A percentile compares a stretch with the other conserved stretches of the same genome.
These are phyloP conservation scores for Acanthamoeba lenticulata DNA, from an alignment of 208 protist genomes.

Conservation along the genomic window DNA sequence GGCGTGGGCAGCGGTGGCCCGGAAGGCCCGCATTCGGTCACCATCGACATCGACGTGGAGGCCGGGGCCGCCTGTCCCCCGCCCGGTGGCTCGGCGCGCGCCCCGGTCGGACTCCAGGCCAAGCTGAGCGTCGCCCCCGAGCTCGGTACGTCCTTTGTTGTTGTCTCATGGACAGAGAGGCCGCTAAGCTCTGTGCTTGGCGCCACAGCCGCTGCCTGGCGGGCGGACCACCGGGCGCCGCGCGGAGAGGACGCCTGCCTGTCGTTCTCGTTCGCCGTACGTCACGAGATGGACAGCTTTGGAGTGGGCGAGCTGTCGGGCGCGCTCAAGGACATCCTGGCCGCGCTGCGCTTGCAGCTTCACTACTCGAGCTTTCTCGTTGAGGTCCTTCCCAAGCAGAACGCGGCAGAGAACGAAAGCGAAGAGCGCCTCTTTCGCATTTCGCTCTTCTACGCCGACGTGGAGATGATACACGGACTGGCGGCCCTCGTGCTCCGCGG, in stretches of 20 bases:
- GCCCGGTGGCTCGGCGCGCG: too few relatives aligned
- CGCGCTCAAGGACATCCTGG: neutral
- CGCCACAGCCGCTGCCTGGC: neutral
- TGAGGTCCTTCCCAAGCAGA: neutral
- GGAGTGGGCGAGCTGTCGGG: neutral
- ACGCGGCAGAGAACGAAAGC: neutral
- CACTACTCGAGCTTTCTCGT: neutral
- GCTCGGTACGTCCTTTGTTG: neutral
- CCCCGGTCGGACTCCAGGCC: too few relatives aligned
- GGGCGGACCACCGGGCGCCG: neutral
- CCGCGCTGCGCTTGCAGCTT: neutral
- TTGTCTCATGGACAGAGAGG: neutral
- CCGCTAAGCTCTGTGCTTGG: neutral
- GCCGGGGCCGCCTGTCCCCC: neutral
- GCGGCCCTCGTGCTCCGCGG: neutral
- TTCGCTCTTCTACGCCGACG: neutral
- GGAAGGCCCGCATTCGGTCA: neutral
- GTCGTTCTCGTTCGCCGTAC: neutral
- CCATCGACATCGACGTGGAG: neutral
- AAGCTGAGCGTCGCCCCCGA: neutral
- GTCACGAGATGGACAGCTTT: neutral
- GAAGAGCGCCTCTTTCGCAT: neutral
- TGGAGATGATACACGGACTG: neutral
- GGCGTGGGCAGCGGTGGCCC: neutral
- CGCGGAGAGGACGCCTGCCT: neutral